phyloP scores from a whole-genome alignment of 2,329 filamentous ascomycete species.

The Microdochium paspali region DNA sequence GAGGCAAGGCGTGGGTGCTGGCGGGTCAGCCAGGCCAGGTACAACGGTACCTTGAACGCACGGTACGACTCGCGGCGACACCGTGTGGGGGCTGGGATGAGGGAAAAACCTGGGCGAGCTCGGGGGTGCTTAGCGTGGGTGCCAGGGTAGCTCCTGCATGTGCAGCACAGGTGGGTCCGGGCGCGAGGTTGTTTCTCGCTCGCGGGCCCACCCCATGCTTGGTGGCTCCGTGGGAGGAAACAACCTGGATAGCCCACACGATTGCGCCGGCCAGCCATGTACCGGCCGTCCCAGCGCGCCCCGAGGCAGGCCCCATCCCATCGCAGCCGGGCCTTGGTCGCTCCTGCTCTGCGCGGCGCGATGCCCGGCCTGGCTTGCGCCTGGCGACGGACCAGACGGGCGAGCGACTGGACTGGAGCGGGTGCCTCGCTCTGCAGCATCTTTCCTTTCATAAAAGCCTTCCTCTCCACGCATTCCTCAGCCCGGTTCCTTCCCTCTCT shows the following conservation, averaged over 20 bases:
- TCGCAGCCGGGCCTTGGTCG: not conserved
- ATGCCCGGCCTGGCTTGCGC: not conserved
- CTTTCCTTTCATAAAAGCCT: constrained; percentile 5
- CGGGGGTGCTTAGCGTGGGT: not conserved
- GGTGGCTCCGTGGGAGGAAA: not conserved
- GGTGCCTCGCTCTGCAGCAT: no score
- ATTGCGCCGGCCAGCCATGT: not conserved
- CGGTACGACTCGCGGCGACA: not conserved
- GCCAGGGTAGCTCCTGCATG: constrained; percentile 1
- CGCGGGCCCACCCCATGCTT: constrained; percentile 1
- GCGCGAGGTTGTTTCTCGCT: constrained; percentile 1
- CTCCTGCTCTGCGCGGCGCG: not conserved
- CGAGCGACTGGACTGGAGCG: not conserved
- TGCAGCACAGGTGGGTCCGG: not conserved
- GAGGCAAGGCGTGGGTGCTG: not conserved
- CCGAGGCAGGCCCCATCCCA: not conserved
- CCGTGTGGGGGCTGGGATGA: not conserved
- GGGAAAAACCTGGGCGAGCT: not conserved
- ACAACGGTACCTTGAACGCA: not conserved
- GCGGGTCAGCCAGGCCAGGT: not conserved
- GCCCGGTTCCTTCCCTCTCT: constrained; percentile 7
- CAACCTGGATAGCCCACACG: not conserved
- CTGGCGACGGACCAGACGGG: not conserved
- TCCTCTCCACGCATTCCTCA: constrained; percentile 6
- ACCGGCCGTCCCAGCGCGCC: not conserved